Percentiles rank a stretch among this genome's conserved stretches.
Conservation (phyloP, 495 filamentous ascomycete species). For the Chaetomium fimeti region DNA sequence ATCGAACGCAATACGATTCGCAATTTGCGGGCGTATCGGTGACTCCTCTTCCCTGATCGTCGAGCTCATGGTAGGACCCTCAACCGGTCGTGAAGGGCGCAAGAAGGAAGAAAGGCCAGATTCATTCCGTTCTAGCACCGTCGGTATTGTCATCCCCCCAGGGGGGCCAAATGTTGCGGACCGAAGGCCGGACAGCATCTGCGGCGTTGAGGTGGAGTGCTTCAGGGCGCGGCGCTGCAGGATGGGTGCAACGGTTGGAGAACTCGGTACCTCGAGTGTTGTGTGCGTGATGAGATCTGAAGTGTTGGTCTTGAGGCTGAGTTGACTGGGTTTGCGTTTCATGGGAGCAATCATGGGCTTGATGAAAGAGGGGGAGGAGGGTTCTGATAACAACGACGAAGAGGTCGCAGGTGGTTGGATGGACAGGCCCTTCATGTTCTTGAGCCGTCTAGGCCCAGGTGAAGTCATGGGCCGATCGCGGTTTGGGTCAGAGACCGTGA, state of each 20-base stretch:
- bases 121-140: conserved; percentile 49
- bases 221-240: conserved; percentile 55
- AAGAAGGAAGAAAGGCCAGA: conserved; percentile 50
- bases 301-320: conserved; percentile 64
- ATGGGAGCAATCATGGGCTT: conserved; percentile 67
- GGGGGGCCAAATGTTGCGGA: conserved; percentile 53
- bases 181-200: conserved; percentile 53
- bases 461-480: conserved; percentile 58
- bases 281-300: conserved; percentile 43
- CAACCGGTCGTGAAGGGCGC: conserved; percentile 42
- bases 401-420: conserved; percentile 70
- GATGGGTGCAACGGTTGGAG: conserved; percentile 49
- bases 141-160: conserved; percentile 55
- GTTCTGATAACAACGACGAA: conserved; percentile 59
- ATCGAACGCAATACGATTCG: conserved; percentile 52
- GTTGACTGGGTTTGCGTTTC: conserved; percentile 74
- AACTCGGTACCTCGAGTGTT: conserved; percentile 45
- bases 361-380: conserved; percentile 78
- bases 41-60: conserved; percentile 75
- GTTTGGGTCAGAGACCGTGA: conserved; percentile 42
- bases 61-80: conserved; percentile 34
- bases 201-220: conserved; percentile 56
- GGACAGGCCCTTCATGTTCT: conserved; percentile 92
- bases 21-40: conserved; percentile 61
- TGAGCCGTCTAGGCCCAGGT: conserved; percentile 70